Base-by-base conservation (phyloP, 306 rosid species). In the Carpinus fangiana region DNA sequence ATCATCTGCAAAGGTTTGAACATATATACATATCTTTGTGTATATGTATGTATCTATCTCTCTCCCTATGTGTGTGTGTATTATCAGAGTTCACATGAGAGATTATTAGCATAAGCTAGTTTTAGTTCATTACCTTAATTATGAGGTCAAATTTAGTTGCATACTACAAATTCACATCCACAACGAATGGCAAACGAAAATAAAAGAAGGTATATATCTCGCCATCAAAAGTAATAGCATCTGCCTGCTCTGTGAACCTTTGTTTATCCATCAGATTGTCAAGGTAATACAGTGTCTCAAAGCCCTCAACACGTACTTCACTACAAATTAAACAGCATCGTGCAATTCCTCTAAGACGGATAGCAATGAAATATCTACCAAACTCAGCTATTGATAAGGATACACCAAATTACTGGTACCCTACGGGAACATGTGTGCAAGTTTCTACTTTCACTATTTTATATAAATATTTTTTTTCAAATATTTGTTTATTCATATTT, bases 191-290 rank as follows among this genome's bases (percentile, higher is more conserved):
- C 34, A 46, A 62, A 73, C 20, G 12, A 54, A 74, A 55, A 56
- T 26, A 66, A 12, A 47, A 74, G 54, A 48, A 13, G 41, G 23
- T 72, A 69, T 13, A 69, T 82, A 90, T 95, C 93, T 92, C 87
- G 0, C 89, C 91, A 72, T 92, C 95, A 54, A 92, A 88, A 7
- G 95, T 92, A 52, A 92, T 81, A 70, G 97, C 95, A 84, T 92
- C 97, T 52, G 93, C 97, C 67, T 92, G 97, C 71, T 92, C 95
- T 10, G 97, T 92, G 87, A 87, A 90, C 82, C 93, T 85, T 73
- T 82, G 72, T 74, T 86, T 79, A 47, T 76, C 79, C 76, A 75
- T 77, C 77, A 90, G 84, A 78, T 88, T 87, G 78, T 92, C 97
- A 8, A 88, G 78, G 86, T 88, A 92, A 80, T 92, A 91, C 38